Conservation (phyloP, 345 rosid species). For the Aethionema arabicum region DNA sequence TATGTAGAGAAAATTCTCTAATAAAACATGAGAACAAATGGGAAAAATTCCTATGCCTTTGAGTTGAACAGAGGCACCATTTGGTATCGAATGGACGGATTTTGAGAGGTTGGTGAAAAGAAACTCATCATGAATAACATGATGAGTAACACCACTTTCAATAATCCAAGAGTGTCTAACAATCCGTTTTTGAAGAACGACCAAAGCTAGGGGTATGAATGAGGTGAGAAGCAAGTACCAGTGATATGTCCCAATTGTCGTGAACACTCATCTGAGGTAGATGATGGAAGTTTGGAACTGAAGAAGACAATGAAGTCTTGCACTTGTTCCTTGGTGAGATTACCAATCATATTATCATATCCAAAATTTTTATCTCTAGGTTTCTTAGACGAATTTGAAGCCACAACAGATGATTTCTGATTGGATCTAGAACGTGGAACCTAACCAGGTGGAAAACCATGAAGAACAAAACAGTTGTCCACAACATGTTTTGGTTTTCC, state of each 20-base stretch:
- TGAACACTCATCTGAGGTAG: too few relatives aligned
- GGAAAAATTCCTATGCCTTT: background rate
- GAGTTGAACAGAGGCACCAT: background rate
- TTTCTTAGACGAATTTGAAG: too few relatives aligned
- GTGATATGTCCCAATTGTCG: too few relatives aligned
- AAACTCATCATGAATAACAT: background rate
- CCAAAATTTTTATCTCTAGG: too few relatives aligned
- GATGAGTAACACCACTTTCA: background rate
- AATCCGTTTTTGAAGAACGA: too few relatives aligned
- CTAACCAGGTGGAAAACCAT: background rate
- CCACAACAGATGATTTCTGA: background rate
- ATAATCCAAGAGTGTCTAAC: background rate
- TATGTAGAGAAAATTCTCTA: background rate
- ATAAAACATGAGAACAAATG: background rate
- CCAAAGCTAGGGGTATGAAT: too few relatives aligned
- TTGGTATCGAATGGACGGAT: background rate
- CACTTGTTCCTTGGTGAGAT: background rate
- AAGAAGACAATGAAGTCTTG: background rate
- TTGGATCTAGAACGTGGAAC: accelerated
- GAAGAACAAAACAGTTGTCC: background rate
- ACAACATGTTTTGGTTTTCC: background rate
- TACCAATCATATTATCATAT: background rate
- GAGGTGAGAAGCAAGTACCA: too few relatives aligned
- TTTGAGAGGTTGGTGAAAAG: accelerated
- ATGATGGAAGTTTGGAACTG: background rate